These are phyloP conservation scores for Penicillium aurantiogriseum DNA, from an alignment of 2,329 filamentous ascomycete genomes.

Conservation along the genomic window DNA sequence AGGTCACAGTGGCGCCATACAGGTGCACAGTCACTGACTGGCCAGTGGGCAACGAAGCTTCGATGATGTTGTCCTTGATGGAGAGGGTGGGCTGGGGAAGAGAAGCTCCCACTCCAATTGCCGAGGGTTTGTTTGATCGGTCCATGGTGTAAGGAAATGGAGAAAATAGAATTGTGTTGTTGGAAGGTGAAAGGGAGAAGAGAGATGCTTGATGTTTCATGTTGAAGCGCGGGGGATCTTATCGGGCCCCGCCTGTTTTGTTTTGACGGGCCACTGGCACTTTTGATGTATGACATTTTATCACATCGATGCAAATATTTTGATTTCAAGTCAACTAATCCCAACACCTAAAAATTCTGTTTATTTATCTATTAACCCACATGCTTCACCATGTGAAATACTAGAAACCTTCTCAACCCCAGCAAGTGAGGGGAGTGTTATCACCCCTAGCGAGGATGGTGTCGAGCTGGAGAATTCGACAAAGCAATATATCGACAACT, in stretches of 20 bases:
- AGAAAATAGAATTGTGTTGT: conserved; percentile 1
- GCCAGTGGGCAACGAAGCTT: conserved; percentile 78
- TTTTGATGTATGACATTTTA: not conserved
- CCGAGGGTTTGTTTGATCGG: conserved; percentile 77
- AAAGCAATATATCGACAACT: too few species aligned
- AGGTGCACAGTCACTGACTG: conserved; percentile 83
- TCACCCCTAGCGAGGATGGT: too few species aligned
- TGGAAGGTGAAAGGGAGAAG: not conserved
- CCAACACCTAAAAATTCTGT: too few species aligned
- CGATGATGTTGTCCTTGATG: conserved; percentile 70
- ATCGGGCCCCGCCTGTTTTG: conserved; percentile 5
- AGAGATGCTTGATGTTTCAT: not conserved
- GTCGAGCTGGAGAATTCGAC: too few species aligned
- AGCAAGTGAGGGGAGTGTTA: too few species aligned
- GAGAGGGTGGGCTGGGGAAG: conserved; percentile 75
- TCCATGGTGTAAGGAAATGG: conserved; percentile 55
- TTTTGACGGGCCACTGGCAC: not conserved
- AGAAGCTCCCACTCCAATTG: conserved; percentile 70
- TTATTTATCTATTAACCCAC: too few species aligned
- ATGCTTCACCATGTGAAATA: too few species aligned
- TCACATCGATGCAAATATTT: not conserved
- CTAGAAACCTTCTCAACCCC: too few species aligned
- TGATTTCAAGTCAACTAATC: not conserved
- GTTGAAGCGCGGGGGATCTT: conserved; percentile 6
- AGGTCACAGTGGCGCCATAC: conserved; percentile 88